Evolutionary conservation across 805 yeast species (phyloP), one percentile per base, ranked within the genome.

Genomic region (Saturnispora bothae): DNA sequence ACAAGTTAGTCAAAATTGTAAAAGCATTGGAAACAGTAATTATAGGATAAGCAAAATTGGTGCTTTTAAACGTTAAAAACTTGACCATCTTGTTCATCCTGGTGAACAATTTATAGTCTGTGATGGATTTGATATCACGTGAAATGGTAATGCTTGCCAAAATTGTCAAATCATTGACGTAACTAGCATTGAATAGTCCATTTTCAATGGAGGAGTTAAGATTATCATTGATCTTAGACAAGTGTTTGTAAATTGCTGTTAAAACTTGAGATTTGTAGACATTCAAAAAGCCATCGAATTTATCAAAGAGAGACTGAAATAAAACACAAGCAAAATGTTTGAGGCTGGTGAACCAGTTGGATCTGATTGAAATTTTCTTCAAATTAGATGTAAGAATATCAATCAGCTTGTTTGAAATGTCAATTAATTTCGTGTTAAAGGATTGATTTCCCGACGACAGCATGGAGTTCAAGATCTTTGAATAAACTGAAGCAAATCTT

Each of bases 201-300:
- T 50, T 48, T 21, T 57, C 61, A 18, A 59, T 51, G 10, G 58
- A 49, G 1, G 54, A 42, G 30, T 57, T 57, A 39, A 56, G 58
- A 30, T 59, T 53, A 34, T 58, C 64, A 34, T 54, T 49, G 21
- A 57, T 53, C 37, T 61, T 61, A 22, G 37, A 50, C 30, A 60
- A 27, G 40, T 58, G 54, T 40, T 56, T 59, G 41, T 61, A 60
- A 6, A 52, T 23, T 4, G 51, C 28, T 6, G 55, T 55, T 19
- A 59, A 39, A 18, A 60, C 26, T 6, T 47, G 45, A 19, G 33
- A 37, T 37, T 61, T 61, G 38, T 38, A 49, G 9, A 57, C 51
- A 34, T 57, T 60, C 17, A 61, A 44, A 27, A 61, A 61, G 2
- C 65, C 65, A 31, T 51, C 49, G 36, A 61, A 61, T 30, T 49